Conservation (phyloP, 352 stramenopile species). For the Pilasporangium apinafurcum region DNA sequence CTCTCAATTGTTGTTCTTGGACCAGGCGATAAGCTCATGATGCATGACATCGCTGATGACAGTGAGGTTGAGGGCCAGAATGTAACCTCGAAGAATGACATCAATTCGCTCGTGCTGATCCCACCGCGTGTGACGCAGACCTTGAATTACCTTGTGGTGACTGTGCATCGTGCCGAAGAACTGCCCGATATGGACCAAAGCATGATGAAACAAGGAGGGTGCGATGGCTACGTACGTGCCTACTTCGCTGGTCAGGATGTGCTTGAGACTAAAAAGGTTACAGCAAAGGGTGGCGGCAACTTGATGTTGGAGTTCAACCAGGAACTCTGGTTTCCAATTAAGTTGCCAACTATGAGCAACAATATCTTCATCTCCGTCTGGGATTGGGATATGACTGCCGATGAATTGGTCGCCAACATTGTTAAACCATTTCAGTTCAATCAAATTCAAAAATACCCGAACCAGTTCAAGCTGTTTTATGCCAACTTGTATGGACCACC, state of each 20-base stretch:
- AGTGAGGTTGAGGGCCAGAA: slow-evolving; percentile 26
- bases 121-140: slow-evolving; percentile 64
- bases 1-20: slow-evolving; percentile 84
- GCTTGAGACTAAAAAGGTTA: slow-evolving; percentile 64
- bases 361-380: slow-evolving; percentile 81
- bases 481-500: slow-evolving; percentile 82
- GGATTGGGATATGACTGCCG: slow-evolving; percentile 64
- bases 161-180: slow-evolving; percentile 69
- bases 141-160: slow-evolving; percentile 74
- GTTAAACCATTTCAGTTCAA: slow-evolving; percentile 67
- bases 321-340: slow-evolving; percentile 84
- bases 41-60: slow-evolving; percentile 45
- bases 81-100: slow-evolving; percentile 47
- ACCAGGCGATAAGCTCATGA: slow-evolving; percentile 71
- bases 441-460: slow-evolving; percentile 53
- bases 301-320: slow-evolving; percentile 52
- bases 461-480: slow-evolving; percentile 56
- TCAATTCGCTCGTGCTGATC: slow-evolving; percentile 79
- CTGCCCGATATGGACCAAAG: slow-evolving; percentile 83
- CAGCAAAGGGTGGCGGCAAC: slow-evolving; percentile 49
- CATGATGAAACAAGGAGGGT: slow-evolving; percentile 50
- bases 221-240: slow-evolving; percentile 78
- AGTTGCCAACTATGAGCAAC: slow-evolving; percentile 78
- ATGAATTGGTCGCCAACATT: slow-evolving; percentile 72
- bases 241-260: slow-evolving; percentile 70